Evolutionary conservation across 345 rosid species (phyloP), one percentile per base, ranked within the genome.

Genomic region (Carallia brachiata): DNA sequence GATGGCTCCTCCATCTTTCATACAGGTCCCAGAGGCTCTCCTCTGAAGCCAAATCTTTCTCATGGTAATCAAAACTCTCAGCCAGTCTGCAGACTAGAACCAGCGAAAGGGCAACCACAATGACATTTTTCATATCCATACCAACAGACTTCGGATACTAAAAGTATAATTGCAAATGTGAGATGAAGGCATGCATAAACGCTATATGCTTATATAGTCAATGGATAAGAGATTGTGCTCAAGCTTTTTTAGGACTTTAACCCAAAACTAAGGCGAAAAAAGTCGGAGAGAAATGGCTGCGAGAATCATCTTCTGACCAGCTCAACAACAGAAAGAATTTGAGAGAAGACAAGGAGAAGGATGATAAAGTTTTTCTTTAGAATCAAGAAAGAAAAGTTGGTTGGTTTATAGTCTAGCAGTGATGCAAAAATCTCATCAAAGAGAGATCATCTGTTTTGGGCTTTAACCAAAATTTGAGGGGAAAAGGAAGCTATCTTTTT

Each of bases 1-100:
- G 74, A 44, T 70, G 70, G 58, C 70, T 70, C 52, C 74, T 44
- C 78, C 70, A 70, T 55, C 67, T 31, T 66, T 70, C 74, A 30
- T 70, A 70, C 27, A 75, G 61, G 66, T 65, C 69, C 79, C 67
- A 52, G 4, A 75, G 66, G 12, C 67, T 59, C 70, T 70, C 74
- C 50, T 75, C 70, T 2, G 78, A 75, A 6, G 73, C 66, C 31
- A 75, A 31, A 31, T 70, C 74, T 19, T 65, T 67, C 4, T 75
- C 71, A 5, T n/a, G 28, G 62, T 50, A 70, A 31, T 65, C 79
- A 9, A 65, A 75, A 65, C 78, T 23, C 52, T 37, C 65, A 31
- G 74, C 54, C 13, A 44, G 36, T 31, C 63, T 66, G 36, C 65
- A 55, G 10, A 65, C 50, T 10, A 75, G 67, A 34, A 61, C 70